These are phyloP conservation scores for Penicillium mononematosum DNA, from an alignment of 495 filamentous ascomycete species.

Conservation along the genomic window DNA sequence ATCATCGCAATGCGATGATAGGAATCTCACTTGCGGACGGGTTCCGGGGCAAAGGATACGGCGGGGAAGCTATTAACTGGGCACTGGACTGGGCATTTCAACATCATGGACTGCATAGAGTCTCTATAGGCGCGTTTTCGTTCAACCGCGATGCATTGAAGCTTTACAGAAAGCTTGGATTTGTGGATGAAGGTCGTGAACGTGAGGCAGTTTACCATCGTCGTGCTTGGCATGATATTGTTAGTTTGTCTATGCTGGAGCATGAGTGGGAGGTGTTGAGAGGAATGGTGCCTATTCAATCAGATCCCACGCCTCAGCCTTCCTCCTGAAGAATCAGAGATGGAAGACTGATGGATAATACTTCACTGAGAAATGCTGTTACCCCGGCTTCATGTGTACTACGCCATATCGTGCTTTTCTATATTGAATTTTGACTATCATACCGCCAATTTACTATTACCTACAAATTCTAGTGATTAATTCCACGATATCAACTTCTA, in stretches of 20 bases:
- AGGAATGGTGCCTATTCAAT: not conserved
- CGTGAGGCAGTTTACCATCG: conserved; percentile 44
- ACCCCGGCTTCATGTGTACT: too few species aligned
- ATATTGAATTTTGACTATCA: too few species aligned
- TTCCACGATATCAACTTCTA: too few species aligned
- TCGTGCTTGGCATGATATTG: conserved; percentile 44
- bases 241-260: conserved; percentile 47
- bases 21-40: conserved; percentile 37
- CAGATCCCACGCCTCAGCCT: not conserved
- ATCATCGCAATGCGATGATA: conserved; percentile 45
- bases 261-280: conserved; percentile 39
- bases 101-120: conserved; percentile 45
- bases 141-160: conserved; percentile 44
- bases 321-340: not conserved
- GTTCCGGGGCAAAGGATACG: conserved; percentile 52
- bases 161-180: conserved; percentile 50
- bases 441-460: too few species aligned
- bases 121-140: conserved; percentile 29
- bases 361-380: too few species aligned
- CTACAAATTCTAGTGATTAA: too few species aligned
- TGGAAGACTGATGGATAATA: too few species aligned
- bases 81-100: conserved; percentile 48
- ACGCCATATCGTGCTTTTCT: too few species aligned
- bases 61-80: conserved; percentile 53
- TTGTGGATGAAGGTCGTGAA: conserved; percentile 47